Evolutionary conservation across 352 stramenopile species (phyloP).

Genomic region (Phytophthora chlamydospora): DNA sequence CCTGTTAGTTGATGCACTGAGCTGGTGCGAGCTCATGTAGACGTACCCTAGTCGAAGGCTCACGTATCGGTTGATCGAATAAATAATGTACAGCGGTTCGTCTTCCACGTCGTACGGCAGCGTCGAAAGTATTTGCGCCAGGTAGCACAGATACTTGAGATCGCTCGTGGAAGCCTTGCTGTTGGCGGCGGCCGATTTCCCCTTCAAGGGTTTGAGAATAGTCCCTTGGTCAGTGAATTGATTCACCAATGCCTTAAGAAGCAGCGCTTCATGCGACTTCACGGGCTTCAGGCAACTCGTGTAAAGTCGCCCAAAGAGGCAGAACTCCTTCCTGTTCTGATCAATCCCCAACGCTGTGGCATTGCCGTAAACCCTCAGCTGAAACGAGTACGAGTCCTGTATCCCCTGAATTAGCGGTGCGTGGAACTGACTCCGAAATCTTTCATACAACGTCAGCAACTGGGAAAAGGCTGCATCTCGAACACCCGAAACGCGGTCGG

Average conservation of each 20-base stretch:
- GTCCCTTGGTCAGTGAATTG: slow-evolving; percentile 69
- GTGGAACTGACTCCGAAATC: slow-evolving; percentile 59
- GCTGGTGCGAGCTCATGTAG: too few relatives aligned
- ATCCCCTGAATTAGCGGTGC: slow-evolving; percentile 70
- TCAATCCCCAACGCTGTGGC: slow-evolving; percentile 57
- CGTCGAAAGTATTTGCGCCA: slow-evolving; percentile 67
- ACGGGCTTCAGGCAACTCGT: slow-evolving; percentile 55
- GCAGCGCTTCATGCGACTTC: slow-evolving; percentile 54
- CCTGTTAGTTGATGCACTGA: slow-evolving; percentile 2
- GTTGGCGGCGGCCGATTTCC: slow-evolving; percentile 10
- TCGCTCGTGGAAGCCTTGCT: slow-evolving; percentile 15
- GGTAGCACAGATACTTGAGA: slow-evolving; percentile 82
- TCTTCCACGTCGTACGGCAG: slow-evolving; percentile 85
- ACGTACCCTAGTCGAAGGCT: slow-evolving; percentile 83
- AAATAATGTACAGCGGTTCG: slow-evolving; percentile 88
- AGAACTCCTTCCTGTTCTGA: slow-evolving; percentile 76
- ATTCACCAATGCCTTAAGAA: slow-evolving; percentile 72
- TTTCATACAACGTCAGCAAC: slow-evolving; percentile 64
- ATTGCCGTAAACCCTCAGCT: slow-evolving; percentile 60
- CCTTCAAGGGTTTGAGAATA: slow-evolving; percentile 39
- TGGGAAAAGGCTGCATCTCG: slow-evolving; percentile 74
- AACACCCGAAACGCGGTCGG: slow-evolving; percentile 69
- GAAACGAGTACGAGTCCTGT: slow-evolving; percentile 66
- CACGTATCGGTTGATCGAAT: slow-evolving; percentile 83
- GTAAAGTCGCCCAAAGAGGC: slow-evolving; percentile 78